Conservation (phyloP, 1,139 yeast species). For the Petasospora fabianii region DNA sequence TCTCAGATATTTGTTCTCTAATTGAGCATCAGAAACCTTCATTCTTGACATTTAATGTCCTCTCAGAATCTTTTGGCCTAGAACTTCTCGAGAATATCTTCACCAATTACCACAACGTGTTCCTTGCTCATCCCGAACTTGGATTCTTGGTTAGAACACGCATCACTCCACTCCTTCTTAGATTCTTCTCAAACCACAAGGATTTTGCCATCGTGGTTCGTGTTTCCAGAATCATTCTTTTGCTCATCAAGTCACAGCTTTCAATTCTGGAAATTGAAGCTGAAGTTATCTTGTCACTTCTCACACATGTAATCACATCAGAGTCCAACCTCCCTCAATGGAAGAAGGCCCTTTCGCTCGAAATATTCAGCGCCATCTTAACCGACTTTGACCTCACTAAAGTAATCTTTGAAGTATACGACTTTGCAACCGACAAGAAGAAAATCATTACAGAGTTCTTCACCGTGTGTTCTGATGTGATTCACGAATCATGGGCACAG, state of each 20-base stretch:
- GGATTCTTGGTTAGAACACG: conserved; percentile 60
- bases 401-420: conserved; percentile 59
- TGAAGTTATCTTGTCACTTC: conserved; percentile 70
- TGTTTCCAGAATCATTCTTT: conserved; percentile 63
- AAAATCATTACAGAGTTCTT: conserved; percentile 60
- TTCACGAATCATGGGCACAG: conserved; percentile 33
- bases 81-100: conserved; percentile 71
- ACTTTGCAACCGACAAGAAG: conserved; percentile 54
- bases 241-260: conserved; percentile 60
- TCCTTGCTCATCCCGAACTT: conserved; percentile 60
- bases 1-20: conserved; percentile 67
- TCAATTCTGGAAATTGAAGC: conserved; percentile 65
- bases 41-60: conserved; percentile 47
- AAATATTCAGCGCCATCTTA: conserved; percentile 60
- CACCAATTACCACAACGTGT: conserved; percentile 51
- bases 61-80: conserved; percentile 68
- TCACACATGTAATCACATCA: conserved; percentile 60
- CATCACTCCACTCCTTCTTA: conserved; percentile 69
- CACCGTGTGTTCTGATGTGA: conserved; percentile 38
- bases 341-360: conserved; percentile 72
- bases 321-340: conserved; percentile 53
- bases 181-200: conserved; percentile 58
- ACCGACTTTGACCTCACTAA: conserved; percentile 51
- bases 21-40: conserved; percentile 57
- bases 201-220: conserved; percentile 70